phyloP scores from a whole-genome alignment of 768 basidiomycete genomes.

The Mrakia blollopis region DNA sequence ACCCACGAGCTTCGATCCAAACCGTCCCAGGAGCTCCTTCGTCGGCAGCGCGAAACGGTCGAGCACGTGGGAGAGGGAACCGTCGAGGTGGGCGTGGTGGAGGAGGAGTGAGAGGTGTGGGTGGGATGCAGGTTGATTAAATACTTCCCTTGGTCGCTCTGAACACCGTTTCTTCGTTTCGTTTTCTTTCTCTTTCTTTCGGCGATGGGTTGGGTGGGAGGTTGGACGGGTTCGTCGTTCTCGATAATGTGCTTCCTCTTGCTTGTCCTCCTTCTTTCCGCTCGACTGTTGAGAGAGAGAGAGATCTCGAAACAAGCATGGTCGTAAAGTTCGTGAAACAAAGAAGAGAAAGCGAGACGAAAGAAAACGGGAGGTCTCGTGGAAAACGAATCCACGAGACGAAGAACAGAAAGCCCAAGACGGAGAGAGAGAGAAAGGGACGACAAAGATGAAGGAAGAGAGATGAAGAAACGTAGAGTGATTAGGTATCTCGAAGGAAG shows the following conservation, averaged over 20 bases:
- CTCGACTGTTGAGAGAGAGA: not conserved
- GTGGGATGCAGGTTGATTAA: not conserved
- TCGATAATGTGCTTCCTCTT: too few species aligned
- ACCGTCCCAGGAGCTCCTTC: not conserved
- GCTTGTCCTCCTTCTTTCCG: too few species aligned
- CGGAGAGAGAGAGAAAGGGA: not conserved
- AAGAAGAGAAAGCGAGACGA: not conserved
- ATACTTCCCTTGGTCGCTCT: too few species aligned
- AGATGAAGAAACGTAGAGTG: not conserved
- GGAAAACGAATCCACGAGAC: not conserved
- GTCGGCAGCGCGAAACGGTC: not conserved
- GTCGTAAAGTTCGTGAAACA: constrained; percentile 1
- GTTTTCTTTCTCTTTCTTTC: not conserved
- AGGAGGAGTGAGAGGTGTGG: not conserved
- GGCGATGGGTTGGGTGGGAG: too few species aligned
- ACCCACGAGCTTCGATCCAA: constrained; percentile 10
- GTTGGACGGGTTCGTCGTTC: too few species aligned
- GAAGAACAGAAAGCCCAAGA: not conserved
- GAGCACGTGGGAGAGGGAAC: not conserved
- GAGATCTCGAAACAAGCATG: not conserved
- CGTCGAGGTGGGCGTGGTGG: not conserved
- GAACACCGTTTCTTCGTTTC: not conserved
- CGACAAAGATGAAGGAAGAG: not conserved
- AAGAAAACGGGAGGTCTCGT: not conserved
- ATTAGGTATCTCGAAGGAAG: constrained; percentile 12